Percentiles rank a stretch among this genome's conserved stretches.
Evolutionary conservation across 2,329 filamentous ascomycete species (phyloP).

Genomic region (Fonsecaea erecta): DNA sequence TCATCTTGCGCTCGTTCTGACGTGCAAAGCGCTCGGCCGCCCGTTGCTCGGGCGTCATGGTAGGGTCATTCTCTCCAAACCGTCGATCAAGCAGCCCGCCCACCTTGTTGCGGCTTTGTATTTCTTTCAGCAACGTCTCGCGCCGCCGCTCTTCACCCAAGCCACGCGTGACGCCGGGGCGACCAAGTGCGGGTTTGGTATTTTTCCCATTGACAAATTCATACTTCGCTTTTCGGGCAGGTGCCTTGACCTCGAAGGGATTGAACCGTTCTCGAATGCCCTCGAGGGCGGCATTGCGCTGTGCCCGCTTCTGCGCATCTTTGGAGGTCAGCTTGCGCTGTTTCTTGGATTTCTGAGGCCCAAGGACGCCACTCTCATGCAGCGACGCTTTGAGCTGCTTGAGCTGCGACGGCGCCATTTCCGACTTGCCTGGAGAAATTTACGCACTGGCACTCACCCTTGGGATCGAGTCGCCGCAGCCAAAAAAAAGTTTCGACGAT

Average conservation of each 20-base stretch:
- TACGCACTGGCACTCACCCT: neutral
- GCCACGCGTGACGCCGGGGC: conserved; percentile 84
- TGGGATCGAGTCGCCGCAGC: conserved; percentile 2
- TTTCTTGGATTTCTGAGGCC: conserved; percentile 93
- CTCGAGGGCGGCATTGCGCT: conserved; percentile 76
- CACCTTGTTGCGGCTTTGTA: conserved; percentile 86
- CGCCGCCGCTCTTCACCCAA: conserved; percentile 83
- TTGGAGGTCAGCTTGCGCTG: conserved; percentile 77
- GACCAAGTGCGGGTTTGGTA: conserved; percentile 62
- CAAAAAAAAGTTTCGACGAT: conserved; percentile 3
- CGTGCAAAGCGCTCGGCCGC: conserved; percentile 88
- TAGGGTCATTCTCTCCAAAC: conserved; percentile 93
- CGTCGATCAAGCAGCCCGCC: conserved; percentile 90
- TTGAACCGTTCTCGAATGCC: conserved; percentile 96
- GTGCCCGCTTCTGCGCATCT: conserved; percentile 73
- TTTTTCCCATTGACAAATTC: conserved; percentile 74
- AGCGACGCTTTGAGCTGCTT: conserved; percentile 94
- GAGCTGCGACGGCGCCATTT: conserved; percentile 93
- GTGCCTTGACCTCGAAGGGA: conserved; percentile 90
- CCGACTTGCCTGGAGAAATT: neutral
- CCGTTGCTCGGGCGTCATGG: conserved; percentile 89
- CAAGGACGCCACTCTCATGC: conserved; percentile 84
- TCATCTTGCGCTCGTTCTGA: conserved; percentile 80
- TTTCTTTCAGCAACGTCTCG: conserved; percentile 83
- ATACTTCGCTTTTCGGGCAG: conserved; percentile 78